Base-by-base conservation (phyloP, 768 basidiomycete species). In the Boletus edulis region DNA sequence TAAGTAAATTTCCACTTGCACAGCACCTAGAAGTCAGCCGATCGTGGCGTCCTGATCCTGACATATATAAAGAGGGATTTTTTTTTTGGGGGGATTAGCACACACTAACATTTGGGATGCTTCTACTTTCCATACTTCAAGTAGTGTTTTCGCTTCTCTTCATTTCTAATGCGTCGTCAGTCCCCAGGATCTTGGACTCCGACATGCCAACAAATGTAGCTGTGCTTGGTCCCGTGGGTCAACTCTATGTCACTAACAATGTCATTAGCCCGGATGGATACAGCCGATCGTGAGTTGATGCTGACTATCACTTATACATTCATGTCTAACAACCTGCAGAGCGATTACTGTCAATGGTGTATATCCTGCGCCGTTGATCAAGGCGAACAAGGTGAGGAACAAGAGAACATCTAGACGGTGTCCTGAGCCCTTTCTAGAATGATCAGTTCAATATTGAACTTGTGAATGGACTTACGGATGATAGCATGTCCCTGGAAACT, bases 181-280 rank as follows among this genome's bases (percentile, higher is more conserved):
- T 15, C 35, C 13, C 12, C 35, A 15, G 15, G 35, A 10, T 8
- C 17, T 10, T 43, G 15, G 15, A 14, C 14, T 17, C 24, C 10
- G 13, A 22, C 40, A 20, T 17, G 27, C 18, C 27, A 38, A n/a
- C 17, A 10, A 17, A 46, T 34, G 54, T 39, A 14, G 14, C 38
- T 17, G 38, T 29, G 7, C 18, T 68, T 17, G 57, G 62, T 6
- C 60, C 67, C 22, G 53, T 52, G 17, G 44, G 43, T 29, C 39
- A 68, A 29, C 61, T 75, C 18, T 55, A 57, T 46, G 68, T 81
- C 45, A 63, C 67, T 5, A 79, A 79, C 60, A 57, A 62, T 15
- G 27, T 57, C 24, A 71, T 81, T 47, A 52, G 74, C 14, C 80
- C 80, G 11, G 80, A 81, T 67, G 78, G 80, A 14, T 80, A 76